These are phyloP conservation scores for Botrytis paeoniae DNA, from an alignment of 2,329 filamentous ascomycete genomes.

Conservation along the genomic window DNA sequence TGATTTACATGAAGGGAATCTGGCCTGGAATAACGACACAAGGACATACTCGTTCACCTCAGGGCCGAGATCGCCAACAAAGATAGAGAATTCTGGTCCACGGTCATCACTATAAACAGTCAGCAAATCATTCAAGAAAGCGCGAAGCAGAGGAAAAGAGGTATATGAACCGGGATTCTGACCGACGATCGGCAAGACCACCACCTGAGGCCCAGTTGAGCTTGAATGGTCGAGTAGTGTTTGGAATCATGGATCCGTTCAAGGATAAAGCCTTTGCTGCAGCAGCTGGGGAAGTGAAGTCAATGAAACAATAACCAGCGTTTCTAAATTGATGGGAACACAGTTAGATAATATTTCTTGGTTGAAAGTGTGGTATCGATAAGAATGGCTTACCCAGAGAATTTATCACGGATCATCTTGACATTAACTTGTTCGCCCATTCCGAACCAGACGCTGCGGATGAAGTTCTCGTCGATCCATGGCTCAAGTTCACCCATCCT, in stretches of 20 bases:
- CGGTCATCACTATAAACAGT: constrained; percentile 74
- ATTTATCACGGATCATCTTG: constrained; percentile 99
- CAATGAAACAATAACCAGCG: constrained; percentile 97
- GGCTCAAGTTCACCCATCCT: constrained; percentile 99
- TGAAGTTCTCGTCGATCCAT: constrained; percentile 99
- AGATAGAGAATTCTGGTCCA: constrained; percentile 94
- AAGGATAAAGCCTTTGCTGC: constrained; percentile 87
- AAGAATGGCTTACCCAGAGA: constrained; percentile 73
- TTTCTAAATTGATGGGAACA: constrained; percentile 56
- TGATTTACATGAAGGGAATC: constrained; percentile 96
- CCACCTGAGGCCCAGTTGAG: constrained; percentile 99
- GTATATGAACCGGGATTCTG: constrained; percentile 41
- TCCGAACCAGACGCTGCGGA: constrained; percentile 87
- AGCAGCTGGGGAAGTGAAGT: constrained; percentile 78
- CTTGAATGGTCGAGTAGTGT: constrained; percentile 94
- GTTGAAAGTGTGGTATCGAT: background rate
- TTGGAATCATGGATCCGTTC: constrained; percentile 86
- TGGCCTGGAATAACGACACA: constrained; percentile 93
- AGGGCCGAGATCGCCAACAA: constrained; percentile 94
- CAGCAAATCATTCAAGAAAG: constrained; percentile 20
- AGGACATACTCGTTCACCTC: constrained; percentile 99
- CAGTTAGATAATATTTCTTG: background rate
- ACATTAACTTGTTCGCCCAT: constrained; percentile 95
- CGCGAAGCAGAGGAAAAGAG: constrained; percentile 23
- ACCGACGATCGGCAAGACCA: constrained; percentile 90